Conservation (phyloP, 768 basidiomycete genomes). For the Candolleomyces aberdarensis region DNA sequence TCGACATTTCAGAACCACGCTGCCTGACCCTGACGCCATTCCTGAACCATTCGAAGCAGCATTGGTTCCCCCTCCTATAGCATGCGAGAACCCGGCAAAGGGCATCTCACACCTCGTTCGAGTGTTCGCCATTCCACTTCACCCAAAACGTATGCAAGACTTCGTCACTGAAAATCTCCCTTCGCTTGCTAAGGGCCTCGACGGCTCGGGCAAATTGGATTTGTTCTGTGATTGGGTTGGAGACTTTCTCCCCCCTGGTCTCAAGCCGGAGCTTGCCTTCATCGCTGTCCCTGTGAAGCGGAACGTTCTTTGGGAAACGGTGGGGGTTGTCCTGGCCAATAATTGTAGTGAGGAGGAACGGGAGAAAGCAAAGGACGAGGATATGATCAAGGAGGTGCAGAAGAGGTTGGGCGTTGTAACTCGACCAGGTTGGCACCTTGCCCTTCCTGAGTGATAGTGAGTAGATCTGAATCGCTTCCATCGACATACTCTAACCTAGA, state of each 20-base stretch:
- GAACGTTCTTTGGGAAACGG: background rate
- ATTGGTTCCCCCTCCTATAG: no score
- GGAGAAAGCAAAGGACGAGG: background rate
- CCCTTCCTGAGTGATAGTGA: no score
- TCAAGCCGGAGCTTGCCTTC: background rate
- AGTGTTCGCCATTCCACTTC: no score
- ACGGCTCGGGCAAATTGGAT: background rate
- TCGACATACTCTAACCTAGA: no score
- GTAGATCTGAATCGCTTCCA: no score
- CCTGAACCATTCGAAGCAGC: no score
- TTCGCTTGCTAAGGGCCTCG: background rate
- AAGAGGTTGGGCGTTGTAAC: background rate
- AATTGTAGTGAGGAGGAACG: background rate
- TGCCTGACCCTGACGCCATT: no score
- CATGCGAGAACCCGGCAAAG: no score
- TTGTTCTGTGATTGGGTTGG: background rate
- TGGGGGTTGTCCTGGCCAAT: background rate
- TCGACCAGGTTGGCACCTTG: background rate
- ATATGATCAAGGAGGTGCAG: background rate
- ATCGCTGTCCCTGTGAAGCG: background rate
- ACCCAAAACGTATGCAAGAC: background rate
- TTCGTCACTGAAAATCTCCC: background rate
- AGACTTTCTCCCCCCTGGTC: background rate
- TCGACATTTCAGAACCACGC: no score
- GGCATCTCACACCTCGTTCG: no score